A percentile compares a stretch with the other conserved stretches of the same genome.
phyloP scores from a whole-genome alignment of 805 yeast genomes.

The Lipomyces sp. region DNA sequence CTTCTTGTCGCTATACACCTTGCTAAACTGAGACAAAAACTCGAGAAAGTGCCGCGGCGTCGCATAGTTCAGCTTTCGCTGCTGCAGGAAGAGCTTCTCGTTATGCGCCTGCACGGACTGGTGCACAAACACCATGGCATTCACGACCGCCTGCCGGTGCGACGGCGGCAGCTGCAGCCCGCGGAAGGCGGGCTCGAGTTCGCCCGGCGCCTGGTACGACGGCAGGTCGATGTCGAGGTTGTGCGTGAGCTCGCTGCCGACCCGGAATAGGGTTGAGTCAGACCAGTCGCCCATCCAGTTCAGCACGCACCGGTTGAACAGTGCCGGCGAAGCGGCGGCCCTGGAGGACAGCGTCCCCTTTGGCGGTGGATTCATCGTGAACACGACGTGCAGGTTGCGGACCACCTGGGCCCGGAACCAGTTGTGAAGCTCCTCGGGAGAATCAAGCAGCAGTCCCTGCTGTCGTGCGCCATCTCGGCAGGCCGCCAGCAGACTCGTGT shows the following conservation, averaged over 20 bases:
- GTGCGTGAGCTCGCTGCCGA: constrained; percentile 46
- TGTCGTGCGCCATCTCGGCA: constrained; percentile 57
- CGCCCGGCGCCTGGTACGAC: constrained; percentile 40
- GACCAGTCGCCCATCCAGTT: constrained; percentile 91
- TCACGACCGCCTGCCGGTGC: constrained; percentile 48
- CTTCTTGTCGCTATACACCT: constrained; percentile 45
- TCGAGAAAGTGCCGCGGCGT: constrained; percentile 58
- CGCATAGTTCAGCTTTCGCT: constrained; percentile 15
- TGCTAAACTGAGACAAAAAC: constrained; percentile 41
- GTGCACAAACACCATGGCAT: constrained; percentile 50
- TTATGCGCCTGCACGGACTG: constrained; percentile 28
- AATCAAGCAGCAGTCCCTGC: constrained; percentile 61
- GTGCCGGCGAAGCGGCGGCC: constrained; percentile 75
- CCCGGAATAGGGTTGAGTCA: constrained; percentile 45
- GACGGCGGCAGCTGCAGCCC: constrained; percentile 27
- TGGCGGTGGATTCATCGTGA: constrained; percentile 66
- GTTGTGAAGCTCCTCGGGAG: constrained; percentile 62
- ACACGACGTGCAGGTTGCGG: constrained; percentile 73
- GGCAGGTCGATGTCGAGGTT: constrained; percentile 54
- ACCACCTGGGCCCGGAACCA: constrained; percentile 75
- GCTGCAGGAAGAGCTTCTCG: constrained; percentile 1
- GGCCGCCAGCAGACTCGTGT: constrained; percentile 47
- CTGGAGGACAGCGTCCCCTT: constrained; percentile 41
- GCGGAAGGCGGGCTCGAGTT: constrained; percentile 16
- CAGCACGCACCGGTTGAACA: constrained; percentile 83